Percentiles rank a stretch among this genome's conserved stretches.
phyloP scores from a whole-genome alignment of 176 grass and related monocot genomes.

The Aegilops bicornis region DNA sequence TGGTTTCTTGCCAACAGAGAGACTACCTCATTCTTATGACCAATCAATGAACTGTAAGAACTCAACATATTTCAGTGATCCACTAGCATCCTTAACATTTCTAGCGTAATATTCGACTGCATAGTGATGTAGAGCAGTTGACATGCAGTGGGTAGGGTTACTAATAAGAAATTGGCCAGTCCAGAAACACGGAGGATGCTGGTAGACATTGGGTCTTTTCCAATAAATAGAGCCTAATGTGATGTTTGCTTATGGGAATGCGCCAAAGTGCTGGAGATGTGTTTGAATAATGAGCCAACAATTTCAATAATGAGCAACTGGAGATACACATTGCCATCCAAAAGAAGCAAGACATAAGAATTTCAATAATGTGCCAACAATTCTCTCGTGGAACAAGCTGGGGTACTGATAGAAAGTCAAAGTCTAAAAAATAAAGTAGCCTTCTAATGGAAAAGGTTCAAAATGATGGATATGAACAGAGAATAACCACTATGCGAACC shows the following conservation, averaged over 20 bases:
- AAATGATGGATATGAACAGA: constrained; percentile 23
- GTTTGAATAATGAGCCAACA: not conserved
- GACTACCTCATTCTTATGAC: not conserved
- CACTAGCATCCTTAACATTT: not conserved
- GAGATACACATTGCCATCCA: not conserved
- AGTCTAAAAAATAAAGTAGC: not conserved
- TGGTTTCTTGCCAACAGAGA: not conserved
- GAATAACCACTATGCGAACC: not conserved
- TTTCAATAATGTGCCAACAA: not conserved
- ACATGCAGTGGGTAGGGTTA: not conserved
- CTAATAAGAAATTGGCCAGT: not conserved
- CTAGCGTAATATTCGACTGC: not conserved
- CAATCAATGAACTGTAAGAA: not conserved
- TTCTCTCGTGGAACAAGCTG: not conserved
- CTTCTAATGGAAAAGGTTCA: not conserved
- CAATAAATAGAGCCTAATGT: constrained; percentile 5
- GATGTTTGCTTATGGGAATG: not conserved
- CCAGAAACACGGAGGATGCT: not conserved
- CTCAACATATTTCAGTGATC: not conserved
- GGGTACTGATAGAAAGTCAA: not conserved
- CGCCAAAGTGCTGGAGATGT: not conserved
- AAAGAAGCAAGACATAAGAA: not conserved
- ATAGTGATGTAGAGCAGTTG: not conserved
- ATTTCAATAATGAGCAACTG: not conserved
- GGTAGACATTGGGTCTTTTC: not conserved